Conservation (phyloP, 169 alveolate genomes). For the Nephromyces sp. region DNA sequence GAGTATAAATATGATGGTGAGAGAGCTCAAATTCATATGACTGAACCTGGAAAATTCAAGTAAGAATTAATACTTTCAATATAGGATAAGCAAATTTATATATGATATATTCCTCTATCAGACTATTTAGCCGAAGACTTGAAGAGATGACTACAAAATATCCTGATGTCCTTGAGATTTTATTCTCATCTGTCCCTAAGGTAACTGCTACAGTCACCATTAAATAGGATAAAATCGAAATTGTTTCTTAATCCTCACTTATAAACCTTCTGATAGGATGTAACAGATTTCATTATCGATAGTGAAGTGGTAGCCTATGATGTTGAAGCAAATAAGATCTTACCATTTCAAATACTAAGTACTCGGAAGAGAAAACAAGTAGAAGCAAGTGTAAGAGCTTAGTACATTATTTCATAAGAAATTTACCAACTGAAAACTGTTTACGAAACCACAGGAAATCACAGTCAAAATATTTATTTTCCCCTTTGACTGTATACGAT, state of each 20-base stretch:
- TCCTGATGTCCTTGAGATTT: conserved; percentile 75
- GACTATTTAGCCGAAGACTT: conserved; percentile 81
- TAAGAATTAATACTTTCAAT: too few species aligned
- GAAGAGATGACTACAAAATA: conserved; percentile 83
- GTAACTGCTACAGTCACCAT: conserved; percentile 44
- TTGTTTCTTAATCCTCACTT: conserved; percentile 42
- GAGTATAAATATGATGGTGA: conserved; percentile 56
- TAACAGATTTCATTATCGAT: conserved; percentile 78
- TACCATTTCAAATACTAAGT: conserved; percentile 87
- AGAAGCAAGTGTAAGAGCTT: background rate
- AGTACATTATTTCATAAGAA: too few species aligned
- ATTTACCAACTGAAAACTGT: too few species aligned
- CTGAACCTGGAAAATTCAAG: background rate
- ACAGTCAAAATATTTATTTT: conserved; percentile 68
- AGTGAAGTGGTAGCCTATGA: conserved; percentile 96
- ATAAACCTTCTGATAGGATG: conserved; percentile 36
- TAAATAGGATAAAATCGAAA: too few species aligned
- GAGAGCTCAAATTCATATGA: conserved; percentile 77
- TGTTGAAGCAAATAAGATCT: conserved; percentile 68
- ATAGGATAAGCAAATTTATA: conserved; percentile 34
- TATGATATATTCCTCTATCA: background rate
- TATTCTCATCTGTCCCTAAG: conserved; percentile 33
- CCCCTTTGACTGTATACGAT: conserved; percentile 73
- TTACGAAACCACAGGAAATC: conserved; percentile 29
- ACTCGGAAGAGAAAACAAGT: conserved; percentile 90